A percentile compares a stretch with the other conserved stretches of the same genome.
These are phyloP conservation scores for Coleophoma cylindrospora DNA, from an alignment of 2,329 filamentous ascomycete genomes.

Conservation along the genomic window DNA sequence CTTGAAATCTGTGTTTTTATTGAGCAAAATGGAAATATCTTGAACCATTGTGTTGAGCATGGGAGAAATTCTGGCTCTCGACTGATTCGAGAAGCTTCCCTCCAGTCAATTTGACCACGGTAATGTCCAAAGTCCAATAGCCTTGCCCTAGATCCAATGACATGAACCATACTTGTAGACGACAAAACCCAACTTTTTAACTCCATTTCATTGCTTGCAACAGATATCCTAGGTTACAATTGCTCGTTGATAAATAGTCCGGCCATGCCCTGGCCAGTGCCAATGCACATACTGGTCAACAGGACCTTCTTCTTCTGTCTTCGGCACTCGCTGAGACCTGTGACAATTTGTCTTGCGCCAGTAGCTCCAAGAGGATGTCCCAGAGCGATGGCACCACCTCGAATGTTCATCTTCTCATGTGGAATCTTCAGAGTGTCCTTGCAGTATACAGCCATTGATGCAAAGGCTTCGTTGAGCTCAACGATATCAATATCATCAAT, in stretches of 20 bases:
- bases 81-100: no score
- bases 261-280: slow-evolving; percentile 65
- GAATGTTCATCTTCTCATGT: slow-evolving; percentile 72
- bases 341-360: slow-evolving; percentile 78
- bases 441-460: slow-evolving; percentile 96
- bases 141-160: no score
- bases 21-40: no score
- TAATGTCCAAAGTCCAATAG: no score
- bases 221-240: slow-evolving; percentile 12
- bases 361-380: slow-evolving; percentile 80
- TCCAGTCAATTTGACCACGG: no score
- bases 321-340: slow-evolving; percentile 79
- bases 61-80: no score
- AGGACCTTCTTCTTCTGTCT: slow-evolving; percentile 86
- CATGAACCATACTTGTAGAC: no score
- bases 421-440: slow-evolving; percentile 66
- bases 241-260: slow-evolving; percentile 61
- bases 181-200: no score
- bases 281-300: slow-evolving; percentile 85
- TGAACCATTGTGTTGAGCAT: no score
- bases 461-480: slow-evolving; percentile 97
- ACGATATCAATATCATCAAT: slow-evolving; percentile 82
- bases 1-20: no score
- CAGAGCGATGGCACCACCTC: slow-evolving; percentile 77
- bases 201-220: no score